Conservation (phyloP, 305 asterid species). For the Salvia sclarea region DNA sequence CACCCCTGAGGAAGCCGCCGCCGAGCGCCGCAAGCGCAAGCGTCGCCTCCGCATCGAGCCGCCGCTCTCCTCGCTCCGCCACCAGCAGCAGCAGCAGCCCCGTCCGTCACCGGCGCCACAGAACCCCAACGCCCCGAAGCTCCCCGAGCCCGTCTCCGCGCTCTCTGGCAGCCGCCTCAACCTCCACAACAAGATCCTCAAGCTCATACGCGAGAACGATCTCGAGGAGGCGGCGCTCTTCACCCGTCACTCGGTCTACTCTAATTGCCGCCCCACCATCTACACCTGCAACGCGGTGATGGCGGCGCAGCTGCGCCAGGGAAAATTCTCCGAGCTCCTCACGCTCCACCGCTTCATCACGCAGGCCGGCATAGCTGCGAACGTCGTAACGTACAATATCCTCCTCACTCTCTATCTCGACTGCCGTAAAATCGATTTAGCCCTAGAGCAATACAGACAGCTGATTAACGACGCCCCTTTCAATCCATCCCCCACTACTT, state of each 20-base stretch:
- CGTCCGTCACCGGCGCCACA: slow-evolving; percentile 51
- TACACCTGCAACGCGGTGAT: slow-evolving; percentile 78
- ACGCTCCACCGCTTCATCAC: slow-evolving; percentile 89
- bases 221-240: slow-evolving; percentile 84
- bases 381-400: slow-evolving; percentile 70
- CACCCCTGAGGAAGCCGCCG: slow-evolving; percentile 95
- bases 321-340: slow-evolving; percentile 70
- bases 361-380: slow-evolving; percentile 83
- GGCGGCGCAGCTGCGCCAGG: slow-evolving; percentile 82
- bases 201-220: slow-evolving; percentile 80
- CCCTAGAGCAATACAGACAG: slow-evolving; percentile 85
- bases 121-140: slow-evolving; percentile 80
- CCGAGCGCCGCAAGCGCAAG: slow-evolving; percentile 87
- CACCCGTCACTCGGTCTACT: slow-evolving; percentile 89
- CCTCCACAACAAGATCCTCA: slow-evolving; percentile 72
- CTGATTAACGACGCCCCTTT: slow-evolving; percentile 70
- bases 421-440: slow-evolving; percentile 80
- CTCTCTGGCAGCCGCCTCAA: slow-evolving; percentile 70
- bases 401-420: slow-evolving; percentile 81
- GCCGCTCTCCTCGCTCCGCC: slow-evolving; percentile 71
- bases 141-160: slow-evolving; percentile 76
- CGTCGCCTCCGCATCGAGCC: slow-evolving; percentile 93
- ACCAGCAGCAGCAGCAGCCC: slow-evolving; percentile 53
- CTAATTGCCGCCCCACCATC: slow-evolving; percentile 86
- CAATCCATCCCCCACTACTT: slow-evolving; percentile 74